Evolutionary conservation across 192 early-diverging fungal species (phyloP).

Genomic region (Backusella tuberculispora): DNA sequence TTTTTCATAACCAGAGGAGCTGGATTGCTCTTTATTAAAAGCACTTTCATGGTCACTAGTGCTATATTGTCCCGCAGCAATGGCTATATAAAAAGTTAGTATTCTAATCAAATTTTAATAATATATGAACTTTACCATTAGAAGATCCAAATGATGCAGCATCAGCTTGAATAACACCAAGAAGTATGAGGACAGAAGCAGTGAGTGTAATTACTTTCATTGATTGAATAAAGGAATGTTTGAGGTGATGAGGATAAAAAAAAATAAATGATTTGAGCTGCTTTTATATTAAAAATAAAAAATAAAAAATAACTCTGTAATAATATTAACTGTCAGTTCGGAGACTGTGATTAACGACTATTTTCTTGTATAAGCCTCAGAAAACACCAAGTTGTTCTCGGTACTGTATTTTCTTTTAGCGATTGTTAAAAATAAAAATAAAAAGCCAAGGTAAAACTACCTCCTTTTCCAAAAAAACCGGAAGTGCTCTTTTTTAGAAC

Average conservation of each 20-base stretch:
- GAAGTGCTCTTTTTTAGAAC: conserved; percentile 7
- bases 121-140: background rate
- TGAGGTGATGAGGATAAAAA: background rate
- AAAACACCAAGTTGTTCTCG: background rate
- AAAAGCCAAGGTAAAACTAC: conserved; percentile 3
- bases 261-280: background rate
- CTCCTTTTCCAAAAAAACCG: background rate
- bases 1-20: background rate
- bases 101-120: too few relatives aligned
- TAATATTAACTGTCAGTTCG: background rate
- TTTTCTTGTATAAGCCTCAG: background rate
- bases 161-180: background rate
- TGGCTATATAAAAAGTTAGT: too few relatives aligned
- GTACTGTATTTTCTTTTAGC: background rate
- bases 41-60: background rate
- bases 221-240: conserved; percentile 15
- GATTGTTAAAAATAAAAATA: conserved; percentile 3
- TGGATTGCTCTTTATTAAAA: background rate
- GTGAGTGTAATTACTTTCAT: conserved; percentile 1
- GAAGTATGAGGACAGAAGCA: conserved; percentile 7
- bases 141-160: background rate
- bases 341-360: background rate
- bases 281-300: conserved; percentile 10
- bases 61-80: background rate
- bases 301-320: background rate